phyloP scores from a whole-genome alignment of 2,329 filamentous ascomycete genomes.

The Colletotrichum liriopes region DNA sequence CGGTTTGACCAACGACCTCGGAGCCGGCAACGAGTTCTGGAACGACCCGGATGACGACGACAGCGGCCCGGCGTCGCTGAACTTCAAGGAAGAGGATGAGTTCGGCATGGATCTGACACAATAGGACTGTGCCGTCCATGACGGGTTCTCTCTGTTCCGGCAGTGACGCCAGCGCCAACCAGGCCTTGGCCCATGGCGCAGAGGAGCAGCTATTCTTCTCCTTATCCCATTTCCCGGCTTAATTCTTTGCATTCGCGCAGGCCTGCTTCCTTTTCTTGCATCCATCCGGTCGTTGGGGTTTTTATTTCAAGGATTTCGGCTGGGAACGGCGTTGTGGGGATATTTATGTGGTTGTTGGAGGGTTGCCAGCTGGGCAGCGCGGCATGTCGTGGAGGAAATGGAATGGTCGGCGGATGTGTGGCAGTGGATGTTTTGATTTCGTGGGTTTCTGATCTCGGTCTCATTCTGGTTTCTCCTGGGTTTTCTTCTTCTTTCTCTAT shows the following conservation, averaged over 20 bases:
- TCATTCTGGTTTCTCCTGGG: conserved; percentile 27
- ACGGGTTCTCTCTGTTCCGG: background rate
- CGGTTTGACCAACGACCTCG: conserved; percentile 61
- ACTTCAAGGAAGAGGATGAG: conserved; percentile 96
- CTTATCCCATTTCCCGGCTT: background rate
- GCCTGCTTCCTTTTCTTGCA: conserved; percentile 21
- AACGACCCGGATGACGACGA: conserved; percentile 80
- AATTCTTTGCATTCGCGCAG: conserved; percentile 13
- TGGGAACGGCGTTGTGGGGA: conserved; percentile 24
- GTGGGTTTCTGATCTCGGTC: conserved; percentile 13
- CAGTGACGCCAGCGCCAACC: background rate
- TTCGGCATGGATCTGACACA: conserved; percentile 84
- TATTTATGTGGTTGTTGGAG: background rate
- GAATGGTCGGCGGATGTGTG: background rate
- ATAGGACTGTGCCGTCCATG: conserved; percentile 47
- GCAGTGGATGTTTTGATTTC: background rate
- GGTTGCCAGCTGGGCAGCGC: conserved; percentile 1
- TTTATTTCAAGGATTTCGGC: conserved; percentile 8
- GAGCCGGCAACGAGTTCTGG: conserved; percentile 72
- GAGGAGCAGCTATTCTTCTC: background rate
- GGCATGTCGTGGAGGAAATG: background rate
- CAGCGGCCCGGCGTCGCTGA: conserved; percentile 76
- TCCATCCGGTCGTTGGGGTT: conserved; percentile 9
- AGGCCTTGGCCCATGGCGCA: background rate
- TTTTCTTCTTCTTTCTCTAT: conserved; percentile 43